Evolutionary conservation across 805 yeast species (phyloP), one percentile per base, ranked within the genome.

Genomic region (Nakazawaea pomicola): DNA sequence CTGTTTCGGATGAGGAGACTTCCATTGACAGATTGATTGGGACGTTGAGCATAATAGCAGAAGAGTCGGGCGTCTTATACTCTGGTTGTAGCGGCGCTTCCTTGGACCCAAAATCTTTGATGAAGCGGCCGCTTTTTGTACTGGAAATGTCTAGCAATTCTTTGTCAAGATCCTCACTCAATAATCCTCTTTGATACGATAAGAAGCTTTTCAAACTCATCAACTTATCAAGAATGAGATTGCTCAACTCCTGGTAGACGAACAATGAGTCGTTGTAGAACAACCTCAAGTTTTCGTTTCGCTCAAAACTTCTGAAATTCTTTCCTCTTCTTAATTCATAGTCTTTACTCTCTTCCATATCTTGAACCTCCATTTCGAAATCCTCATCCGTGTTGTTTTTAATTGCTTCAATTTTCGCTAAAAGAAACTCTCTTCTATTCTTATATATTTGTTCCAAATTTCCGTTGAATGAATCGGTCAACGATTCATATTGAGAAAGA

Each of bases 331-430:
- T 8, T 12, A 36, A 21, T 28, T 41, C 34, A 24, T 32, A 41
- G 21, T 41, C 44, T n/a, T 41, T 14, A 1, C 9, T 11, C 19
- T 41, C 44, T 32, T 36, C 34, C 3, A 36, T n/a, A 27, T 36
- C 40, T 6, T 12, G 29, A 14, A 31, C 15, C 9, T 19, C 30
- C 6, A 16, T 9, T 11, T 18, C 17, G 11, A 36, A 20, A 9
- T 31, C 37, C 8, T 18, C 36, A 31, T 35, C 38, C 17, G 21
- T n/a, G 4, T 28, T 36, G 11, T 29, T 16, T 12, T 11, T 16
- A 10, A 40, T 10, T 6, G 7, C 15, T 17, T 30, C 10, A 10
- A 40, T 29, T 19, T 18, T 19, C 5, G 15, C 30, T 24, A 30
- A 8, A 7, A 40, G 9, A 15, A 35, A 12, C 3, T 17, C 17